Evolutionary conservation across 148 eudicot genomes (phyloP), one percentile per base, ranked within the genome.

Genomic region (Dianthus caryophyllus): DNA sequence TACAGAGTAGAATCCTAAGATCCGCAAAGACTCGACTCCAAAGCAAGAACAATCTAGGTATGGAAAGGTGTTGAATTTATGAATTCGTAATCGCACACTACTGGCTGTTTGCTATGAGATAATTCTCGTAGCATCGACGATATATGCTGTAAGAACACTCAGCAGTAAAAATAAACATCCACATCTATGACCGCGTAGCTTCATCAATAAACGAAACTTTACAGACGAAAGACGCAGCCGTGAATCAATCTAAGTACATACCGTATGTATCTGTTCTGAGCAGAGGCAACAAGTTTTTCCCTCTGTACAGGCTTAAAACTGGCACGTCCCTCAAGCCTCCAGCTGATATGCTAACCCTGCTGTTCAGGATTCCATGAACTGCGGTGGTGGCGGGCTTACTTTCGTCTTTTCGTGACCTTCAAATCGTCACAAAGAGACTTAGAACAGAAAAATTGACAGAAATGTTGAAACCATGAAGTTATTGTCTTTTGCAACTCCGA

Each of bases 301-400:
- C 38, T 33, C 38, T 33, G 38, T 38, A 49, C 43, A 25, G 36
- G 33, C 50, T 15, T 9, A 2, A 44, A 46, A 14, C 49, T 2
- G 17, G 9, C 21, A 60, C 4, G 50, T 24, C 51, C 44, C 44
- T 41, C 39, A 3, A 33, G 39, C 15, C 10, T 48, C 20, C 51
- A 48, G 51, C 51, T 48, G n/a, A 48, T 48, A n/a, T n/a, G 51
- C 51, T 48, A 48, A 48, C 18, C 36, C 67, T 41, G 51, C 66
- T 47, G 52, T 51, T 79, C 78, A 88, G 60, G 80, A 76, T 76
- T 90, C 96, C 89, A 90, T 90, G 79, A 76, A 81, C 66, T 90
- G 93, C 48, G 74, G 67, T 25, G 84, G 64, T 53, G 96, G 96
- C 36, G 90, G 88, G 58, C 71, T 82, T 69, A 81, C 84, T 54